Base-by-base conservation (phyloP, 78 protist species). In the Neovahlkampfia damariscottae region DNA sequence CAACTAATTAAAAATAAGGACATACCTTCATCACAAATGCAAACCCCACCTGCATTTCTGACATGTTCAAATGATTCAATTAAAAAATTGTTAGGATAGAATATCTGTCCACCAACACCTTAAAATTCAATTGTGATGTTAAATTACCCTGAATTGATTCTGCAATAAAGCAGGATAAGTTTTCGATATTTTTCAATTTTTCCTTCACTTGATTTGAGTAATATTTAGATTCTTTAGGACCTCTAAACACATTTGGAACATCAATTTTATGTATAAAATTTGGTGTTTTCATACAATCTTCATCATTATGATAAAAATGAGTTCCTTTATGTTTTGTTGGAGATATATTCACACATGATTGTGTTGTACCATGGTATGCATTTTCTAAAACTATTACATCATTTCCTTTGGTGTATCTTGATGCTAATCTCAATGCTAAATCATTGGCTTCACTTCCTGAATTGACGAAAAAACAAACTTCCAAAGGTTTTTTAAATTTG, bases 401-500 rank as follows among this genome's bases (percentile, higher is more conserved):
- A 4, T 1, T 4, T 40, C 35, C 34, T 7, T 73, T 36, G 31
- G 91, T 85, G 83, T 76, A 29, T 34, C 2, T 10, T 10, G 86
- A 59, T 1, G 90, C 95, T 35, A 91, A 36, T 41, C 84, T 84
- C 32, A 86, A 31, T 0, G 95, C 95, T 32, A 91, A 79, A 37
- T 91, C 95, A 79, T 89, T 89, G 30, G 95, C 95, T 74, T 91
- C 95, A 0, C 89, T 41, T 31, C 95, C 95, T 7, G 83, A 70
- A 84, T 89, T 89, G 74, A 88, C 91, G 67, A 90, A 76, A 62
- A 72, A 78, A 62, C 5, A 1, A 34, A 19, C 31, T 10, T 8
- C 6, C 68, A 87, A 78, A n/a, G 3, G 0, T 31, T 4, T 72
- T 8, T 89, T 89, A 50, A 86, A 0, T 29, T 81, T 82, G 7